Conservation (phyloP, 306 rosid genomes). For the Psophocarpus tetragonolobus region DNA sequence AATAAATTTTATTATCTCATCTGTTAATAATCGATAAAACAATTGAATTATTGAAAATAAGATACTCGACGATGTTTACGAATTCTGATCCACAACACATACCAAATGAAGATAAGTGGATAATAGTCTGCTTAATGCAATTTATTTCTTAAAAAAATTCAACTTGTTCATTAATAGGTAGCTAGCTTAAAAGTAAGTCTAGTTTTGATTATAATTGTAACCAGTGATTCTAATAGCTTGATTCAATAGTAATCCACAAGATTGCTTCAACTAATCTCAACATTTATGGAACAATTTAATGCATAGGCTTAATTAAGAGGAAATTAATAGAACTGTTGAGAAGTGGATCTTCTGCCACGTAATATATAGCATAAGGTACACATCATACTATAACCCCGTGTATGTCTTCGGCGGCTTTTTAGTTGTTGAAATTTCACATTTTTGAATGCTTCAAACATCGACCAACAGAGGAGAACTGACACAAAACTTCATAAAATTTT, state of each 20-base stretch:
- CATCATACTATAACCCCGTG: not conserved
- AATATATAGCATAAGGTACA: not conserved
- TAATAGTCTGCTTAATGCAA: not conserved
- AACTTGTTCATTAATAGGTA: not conserved
- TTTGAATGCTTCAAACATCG: constrained; percentile 41
- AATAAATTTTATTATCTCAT: too few relatives aligned
- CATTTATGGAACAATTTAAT: not conserved
- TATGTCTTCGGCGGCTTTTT: constrained; percentile 30
- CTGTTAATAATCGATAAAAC: too few relatives aligned
- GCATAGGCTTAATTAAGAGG: not conserved
- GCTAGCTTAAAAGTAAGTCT: not conserved
- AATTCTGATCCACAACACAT: not conserved
- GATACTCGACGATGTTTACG: too few relatives aligned
- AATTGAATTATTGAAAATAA: too few relatives aligned
- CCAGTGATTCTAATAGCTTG: not conserved
- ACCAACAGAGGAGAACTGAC: not conserved
- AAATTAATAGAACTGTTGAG: not conserved
- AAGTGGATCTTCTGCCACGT: not conserved
- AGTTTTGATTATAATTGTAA: not conserved
- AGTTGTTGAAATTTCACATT: constrained; percentile 21
- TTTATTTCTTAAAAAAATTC: not conserved
- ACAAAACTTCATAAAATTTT: not conserved
- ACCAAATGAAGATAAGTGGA: not conserved
- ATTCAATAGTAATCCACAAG: not conserved
- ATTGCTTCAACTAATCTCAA: not conserved